A percentile compares a stretch with the other conserved stretches of the same genome.
phyloP scores from a whole-genome alignment of 805 yeast genomes.

The Blastobotrys americana region DNA sequence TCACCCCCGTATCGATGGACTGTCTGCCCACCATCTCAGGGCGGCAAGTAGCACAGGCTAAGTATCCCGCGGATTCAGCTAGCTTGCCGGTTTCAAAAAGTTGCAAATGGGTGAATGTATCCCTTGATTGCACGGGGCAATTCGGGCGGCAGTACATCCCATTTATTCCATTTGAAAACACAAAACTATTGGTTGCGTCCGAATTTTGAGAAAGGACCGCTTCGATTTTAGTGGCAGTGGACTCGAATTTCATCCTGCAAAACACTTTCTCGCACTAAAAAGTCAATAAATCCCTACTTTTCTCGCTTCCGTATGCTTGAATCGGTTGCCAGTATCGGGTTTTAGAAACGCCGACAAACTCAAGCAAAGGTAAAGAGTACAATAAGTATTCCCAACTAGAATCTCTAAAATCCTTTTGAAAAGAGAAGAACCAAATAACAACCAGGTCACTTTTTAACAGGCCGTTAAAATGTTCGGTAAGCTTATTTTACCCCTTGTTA shows the following conservation, averaged over 20 bases:
- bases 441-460: no score
- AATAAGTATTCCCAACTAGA: no score
- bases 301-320: no score
- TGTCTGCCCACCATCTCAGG: constrained; percentile 34
- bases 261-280: not conserved
- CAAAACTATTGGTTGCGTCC: constrained; percentile 52
- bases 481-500: no score
- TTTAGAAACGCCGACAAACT: no score
- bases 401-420: no score
- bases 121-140: constrained; percentile 39
- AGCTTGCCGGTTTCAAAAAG: constrained; percentile 36
- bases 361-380: no score
- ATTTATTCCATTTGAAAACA: constrained; percentile 41
- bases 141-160: constrained; percentile 58
- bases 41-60: constrained; percentile 49
- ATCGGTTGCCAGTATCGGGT: no score
- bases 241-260: not conserved
- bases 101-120: constrained; percentile 35
- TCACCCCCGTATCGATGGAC: constrained; percentile 16
- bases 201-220: constrained; percentile 39
- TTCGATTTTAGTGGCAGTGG: constrained; percentile 7
- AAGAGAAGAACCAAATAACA: no score
- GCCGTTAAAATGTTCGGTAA: no score
- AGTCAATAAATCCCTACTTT: not conserved
- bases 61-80: constrained; percentile 41